phyloP scores from a whole-genome alignment of 1,284 basidiomycete species.

The Cystobasidium slooffiae region DNA sequence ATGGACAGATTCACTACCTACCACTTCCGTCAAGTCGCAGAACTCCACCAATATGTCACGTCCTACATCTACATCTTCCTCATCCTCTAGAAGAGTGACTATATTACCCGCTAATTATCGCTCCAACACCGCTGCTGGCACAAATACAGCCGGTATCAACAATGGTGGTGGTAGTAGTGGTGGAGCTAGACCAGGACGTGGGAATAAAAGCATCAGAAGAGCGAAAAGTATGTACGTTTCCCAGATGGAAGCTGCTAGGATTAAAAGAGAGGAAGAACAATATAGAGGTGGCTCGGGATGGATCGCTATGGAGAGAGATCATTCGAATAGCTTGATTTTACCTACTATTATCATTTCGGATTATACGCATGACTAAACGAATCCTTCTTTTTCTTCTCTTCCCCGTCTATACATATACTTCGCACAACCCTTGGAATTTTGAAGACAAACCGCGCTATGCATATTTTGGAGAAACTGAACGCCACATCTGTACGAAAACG shows the following conservation, averaged over 20 bases:
- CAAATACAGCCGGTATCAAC: not conserved
- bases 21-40: not conserved
- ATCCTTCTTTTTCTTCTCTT: not conserved
- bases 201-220: not conserved
- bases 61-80: not conserved
- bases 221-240: conserved; percentile 20
- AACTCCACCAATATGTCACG: not conserved
- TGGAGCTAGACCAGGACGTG: not conserved
- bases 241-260: not conserved
- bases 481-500: too few species aligned
- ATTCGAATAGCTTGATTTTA: conserved; percentile 15
- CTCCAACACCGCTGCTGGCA: not conserved
- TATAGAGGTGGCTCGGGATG: not conserved
- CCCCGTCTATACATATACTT: not conserved
- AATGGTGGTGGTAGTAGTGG: not conserved
- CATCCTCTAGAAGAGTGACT: conserved; percentile 12
- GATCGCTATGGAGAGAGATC: conserved; percentile 17
- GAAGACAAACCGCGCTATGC: too few species aligned
- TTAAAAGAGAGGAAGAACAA: not conserved
- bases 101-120: not conserved
- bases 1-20: conserved; percentile 5
- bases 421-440: too few species aligned
- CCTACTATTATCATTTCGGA: conserved; percentile 43
- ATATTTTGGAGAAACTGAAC: too few species aligned
- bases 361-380: conserved; percentile 13